phyloP scores from a whole-genome alignment of 2,329 filamentous ascomycete genomes.

The Colletotrichum sp. region DNA sequence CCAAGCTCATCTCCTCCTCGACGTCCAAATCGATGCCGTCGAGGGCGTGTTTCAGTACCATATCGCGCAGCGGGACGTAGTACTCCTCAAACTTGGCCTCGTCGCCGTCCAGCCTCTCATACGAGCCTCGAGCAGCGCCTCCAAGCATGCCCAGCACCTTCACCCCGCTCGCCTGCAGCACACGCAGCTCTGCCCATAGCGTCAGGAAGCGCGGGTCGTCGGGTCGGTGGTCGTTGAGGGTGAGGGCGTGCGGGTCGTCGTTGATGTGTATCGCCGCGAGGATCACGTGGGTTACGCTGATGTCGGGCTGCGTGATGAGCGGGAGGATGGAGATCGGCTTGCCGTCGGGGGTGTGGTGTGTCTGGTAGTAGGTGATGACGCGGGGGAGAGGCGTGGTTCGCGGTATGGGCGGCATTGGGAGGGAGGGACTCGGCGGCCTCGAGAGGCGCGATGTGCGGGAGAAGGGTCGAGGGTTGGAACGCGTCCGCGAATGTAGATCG shows the following conservation, averaged over 20 bases:
- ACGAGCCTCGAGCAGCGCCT: conserved; percentile 81
- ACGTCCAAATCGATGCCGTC: conserved; percentile 81
- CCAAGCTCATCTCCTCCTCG: conserved; percentile 76
- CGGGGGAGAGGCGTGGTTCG: conserved; percentile 42
- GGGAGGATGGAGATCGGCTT: conserved; percentile 58
- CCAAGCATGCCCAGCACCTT: conserved; percentile 88
- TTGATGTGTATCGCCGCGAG: conserved; percentile 88
- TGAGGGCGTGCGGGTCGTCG: conserved; percentile 66
- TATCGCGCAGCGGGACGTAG: conserved; percentile 71
- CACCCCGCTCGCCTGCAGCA: conserved; percentile 75
- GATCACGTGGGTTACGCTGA: conserved; percentile 78
- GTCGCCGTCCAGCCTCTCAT: conserved; percentile 59
- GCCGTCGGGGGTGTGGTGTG: conserved; percentile 51
- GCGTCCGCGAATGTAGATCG: not conserved
- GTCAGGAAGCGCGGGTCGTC: conserved; percentile 69
- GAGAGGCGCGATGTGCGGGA: not conserved
- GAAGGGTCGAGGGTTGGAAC: not conserved
- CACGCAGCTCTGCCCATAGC: conserved; percentile 79
- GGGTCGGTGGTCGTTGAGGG: conserved; percentile 81
- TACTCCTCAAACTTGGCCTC: conserved; percentile 71
- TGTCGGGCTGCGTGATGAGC: conserved; percentile 50
- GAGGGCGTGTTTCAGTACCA: conserved; percentile 66
- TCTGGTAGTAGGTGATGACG: conserved; percentile 60
- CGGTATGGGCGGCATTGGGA: conserved; percentile 19
- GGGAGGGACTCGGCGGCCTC: not conserved